Evolutionary conservation across 495 filamentous ascomycete genomes (phyloP), one percentile per base, ranked within the genome.

Genomic region (Lasiosphaeriaceae sp.): DNA sequence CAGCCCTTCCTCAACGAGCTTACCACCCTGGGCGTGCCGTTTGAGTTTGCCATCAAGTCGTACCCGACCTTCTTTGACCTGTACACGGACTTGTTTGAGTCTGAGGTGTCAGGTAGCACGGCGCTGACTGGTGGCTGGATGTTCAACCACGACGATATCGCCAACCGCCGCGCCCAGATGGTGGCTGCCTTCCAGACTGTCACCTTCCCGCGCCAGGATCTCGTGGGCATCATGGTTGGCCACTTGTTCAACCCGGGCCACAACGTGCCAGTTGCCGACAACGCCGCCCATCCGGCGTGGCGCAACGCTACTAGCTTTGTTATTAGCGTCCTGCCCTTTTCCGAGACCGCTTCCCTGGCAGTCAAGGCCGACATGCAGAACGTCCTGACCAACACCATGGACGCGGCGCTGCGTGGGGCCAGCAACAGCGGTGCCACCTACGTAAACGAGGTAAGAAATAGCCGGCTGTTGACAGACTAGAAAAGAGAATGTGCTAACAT

Each of bases 271-370:
- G 55, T 60, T 11, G 49, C 60, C 49, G 63, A 63, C 29, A 78
- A 67, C 61, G 71, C 83, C 0, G 76, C 80, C 6, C 80, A 82
- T 61, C 82, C 82, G 0, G 78, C 80, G 5, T 86, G 77, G 77
- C 50, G 70, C 3, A 63, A 67, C 50, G 58, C 64, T 1, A 68
- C 66, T 14, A 48, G 67, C 35, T 67, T 67, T 23, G 22, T 64
- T 45, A 64, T 71, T 34, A 52, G 56, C 6, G 50, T 47, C 19
- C 6, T 64, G 1, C 37, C 53, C 11, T 54, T 59, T 5, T 55
- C 62, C 6, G 44, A 45, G 3, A 58, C 55, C 20, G 55, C 57
- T 17, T 29, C 56, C 14, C 52, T 21, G 20, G 56, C 60, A 7
- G 34, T 52, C 8, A 65, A 67, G 64, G 58, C 56, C 5, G 56